phyloP scores from a whole-genome alignment of 2,329 filamentous ascomycete genomes.

The Ampelomyces quisqualis region DNA sequence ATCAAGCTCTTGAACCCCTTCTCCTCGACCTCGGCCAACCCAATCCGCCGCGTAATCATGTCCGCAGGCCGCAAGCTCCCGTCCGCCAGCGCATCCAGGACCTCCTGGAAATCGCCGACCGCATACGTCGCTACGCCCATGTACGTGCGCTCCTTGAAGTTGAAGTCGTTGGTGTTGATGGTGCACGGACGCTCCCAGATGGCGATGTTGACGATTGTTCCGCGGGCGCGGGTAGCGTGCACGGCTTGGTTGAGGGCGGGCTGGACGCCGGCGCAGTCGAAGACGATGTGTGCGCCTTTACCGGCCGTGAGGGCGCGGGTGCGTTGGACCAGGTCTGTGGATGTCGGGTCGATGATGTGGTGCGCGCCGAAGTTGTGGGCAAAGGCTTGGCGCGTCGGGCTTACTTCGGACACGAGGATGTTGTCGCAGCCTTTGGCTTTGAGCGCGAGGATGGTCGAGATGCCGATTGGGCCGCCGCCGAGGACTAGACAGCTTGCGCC shows the following conservation, averaged over 20 bases:
- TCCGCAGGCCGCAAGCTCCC: slow-evolving; percentile 48
- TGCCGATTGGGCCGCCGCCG: slow-evolving; percentile 57
- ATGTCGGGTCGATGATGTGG: slow-evolving; percentile 53
- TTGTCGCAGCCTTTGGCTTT: slow-evolving; percentile 36
- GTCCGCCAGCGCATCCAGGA: slow-evolving; percentile 48
- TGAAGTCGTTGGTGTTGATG: slow-evolving; percentile 53
- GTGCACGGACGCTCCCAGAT: slow-evolving; percentile 57
- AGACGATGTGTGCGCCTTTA: slow-evolving; percentile 53
- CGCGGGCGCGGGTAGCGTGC: slow-evolving; percentile 51
- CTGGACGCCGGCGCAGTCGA: slow-evolving; percentile 57
- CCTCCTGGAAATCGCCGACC: slow-evolving; percentile 53
- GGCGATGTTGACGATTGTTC: slow-evolving; percentile 57
- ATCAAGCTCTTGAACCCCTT: slow-evolving; percentile 52
- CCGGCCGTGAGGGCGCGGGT: slow-evolving; percentile 49
- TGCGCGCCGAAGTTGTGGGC: slow-evolving; percentile 55
- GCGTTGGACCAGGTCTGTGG: slow-evolving; percentile 50
- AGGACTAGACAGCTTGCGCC: slow-evolving; percentile 52
- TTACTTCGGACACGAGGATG: slow-evolving; percentile 58
- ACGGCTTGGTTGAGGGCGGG: slow-evolving; percentile 52
- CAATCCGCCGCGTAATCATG: slow-evolving; percentile 54
- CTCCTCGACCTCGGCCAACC: slow-evolving; percentile 49
- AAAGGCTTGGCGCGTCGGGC: slow-evolving; percentile 50
- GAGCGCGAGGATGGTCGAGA: slow-evolving; percentile 40
- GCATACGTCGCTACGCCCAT: slow-evolving; percentile 56
- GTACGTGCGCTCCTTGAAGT: slow-evolving; percentile 56